phyloP scores from a whole-genome alignment of 176 grass and related monocot genomes.

The Ensete glaucum region DNA sequence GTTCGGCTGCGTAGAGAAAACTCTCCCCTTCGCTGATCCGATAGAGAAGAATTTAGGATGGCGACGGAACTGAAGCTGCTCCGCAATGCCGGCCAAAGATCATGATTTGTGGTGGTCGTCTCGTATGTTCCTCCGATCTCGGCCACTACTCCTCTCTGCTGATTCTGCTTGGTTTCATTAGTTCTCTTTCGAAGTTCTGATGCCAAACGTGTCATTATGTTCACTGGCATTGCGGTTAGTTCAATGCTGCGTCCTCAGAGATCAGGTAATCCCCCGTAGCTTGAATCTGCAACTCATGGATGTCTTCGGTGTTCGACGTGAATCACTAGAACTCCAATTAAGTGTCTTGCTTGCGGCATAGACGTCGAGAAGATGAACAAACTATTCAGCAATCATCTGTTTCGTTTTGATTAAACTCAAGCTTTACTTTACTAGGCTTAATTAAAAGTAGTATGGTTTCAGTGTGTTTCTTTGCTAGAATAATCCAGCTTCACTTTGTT shows the following conservation, averaged over 20 bases:
- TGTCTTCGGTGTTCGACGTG: too few species aligned
- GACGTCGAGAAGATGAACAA: neutral
- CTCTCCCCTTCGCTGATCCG: neutral
- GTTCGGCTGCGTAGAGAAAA: neutral
- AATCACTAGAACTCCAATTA: neutral
- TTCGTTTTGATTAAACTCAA: neutral
- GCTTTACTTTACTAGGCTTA: neutral
- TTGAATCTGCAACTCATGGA: neutral
- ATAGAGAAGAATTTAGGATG: neutral
- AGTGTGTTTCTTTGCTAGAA: too few species aligned
- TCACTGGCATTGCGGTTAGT: neutral
- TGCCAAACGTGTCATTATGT: too few species aligned
- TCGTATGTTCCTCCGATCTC: neutral
- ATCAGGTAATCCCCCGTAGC: neutral
- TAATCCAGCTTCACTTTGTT: too few species aligned
- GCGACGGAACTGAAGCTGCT: conserved; percentile 5
- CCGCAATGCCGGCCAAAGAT: conserved; percentile 21
- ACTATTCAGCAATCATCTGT: neutral
- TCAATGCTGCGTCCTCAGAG: neutral
- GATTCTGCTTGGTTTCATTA: too few species aligned
- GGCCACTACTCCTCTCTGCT: neutral
- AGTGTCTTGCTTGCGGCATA: neutral
- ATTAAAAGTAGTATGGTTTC: too few species aligned
- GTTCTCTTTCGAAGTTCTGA: too few species aligned
- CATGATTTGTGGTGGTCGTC: conserved; percentile 55